Evolutionary conservation across 2,329 filamentous ascomycete species (phyloP), one percentile per base, ranked within the genome.

Genomic region (Ophiostoma triangulosporum): DNA sequence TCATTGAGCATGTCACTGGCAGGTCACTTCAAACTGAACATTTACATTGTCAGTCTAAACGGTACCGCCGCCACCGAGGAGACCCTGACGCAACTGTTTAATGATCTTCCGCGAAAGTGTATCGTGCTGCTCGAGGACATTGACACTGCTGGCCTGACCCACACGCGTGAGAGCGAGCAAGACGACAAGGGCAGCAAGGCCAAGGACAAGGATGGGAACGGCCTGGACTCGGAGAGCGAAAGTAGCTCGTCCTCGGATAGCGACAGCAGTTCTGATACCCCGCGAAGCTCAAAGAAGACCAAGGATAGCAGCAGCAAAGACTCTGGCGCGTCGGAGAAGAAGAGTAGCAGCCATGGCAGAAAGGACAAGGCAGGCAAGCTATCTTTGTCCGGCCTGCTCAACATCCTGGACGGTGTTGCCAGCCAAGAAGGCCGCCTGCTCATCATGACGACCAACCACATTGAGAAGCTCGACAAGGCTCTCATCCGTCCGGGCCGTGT

Each of bases 51-150:
- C 58, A 83, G 76, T 61, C 68, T 88, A 38, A 84, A 76, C 64
- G 84, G 81, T 3, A 68, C 70, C 26, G 70, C 71, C 2, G 72
- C 84, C 17, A 83, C 72, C 48, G 84, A 88, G 62, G 83, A 88
- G 63, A 77, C 73, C 17, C 73, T 88, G 0, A 73, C 75, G 3
- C 66, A 69, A 1, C 73, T 89, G 4, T 88, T 89, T 61, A 69
- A 77, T 24, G 75, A 78, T 36, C 76, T 89, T 3, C 85, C 85
- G 0, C 74, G 75, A 14, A 78, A 81, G 49, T 88, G 85, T 58
- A 77, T 88, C 15, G 81, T 89, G 1, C 74, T 89, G 1, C 75
- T 89, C 3, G 85, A 89, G 63, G 85, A 89, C 59, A 84, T 89
- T 53, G 85, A 89, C 63, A 83, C 77, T 1, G 84, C 83, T 2